Evolutionary conservation across 2,329 filamentous ascomycete species (phyloP), one percentile per base, ranked within the genome.

Genomic region (Talaromyces islandicus): DNA sequence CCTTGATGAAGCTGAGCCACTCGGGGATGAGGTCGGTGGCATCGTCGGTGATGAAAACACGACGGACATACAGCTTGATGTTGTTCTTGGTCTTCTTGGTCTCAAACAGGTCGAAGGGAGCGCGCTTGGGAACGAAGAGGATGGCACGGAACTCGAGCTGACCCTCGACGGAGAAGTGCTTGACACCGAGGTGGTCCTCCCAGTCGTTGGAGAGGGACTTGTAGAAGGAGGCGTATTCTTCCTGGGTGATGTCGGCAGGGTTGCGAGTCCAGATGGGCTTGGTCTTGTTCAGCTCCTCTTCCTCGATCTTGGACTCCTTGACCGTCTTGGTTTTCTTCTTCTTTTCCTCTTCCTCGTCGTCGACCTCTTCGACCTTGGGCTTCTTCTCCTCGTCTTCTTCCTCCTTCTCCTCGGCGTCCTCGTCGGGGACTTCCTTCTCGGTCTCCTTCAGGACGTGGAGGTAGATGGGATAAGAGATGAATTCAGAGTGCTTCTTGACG

Each of bases 21-120:
- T 99, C 94, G 63, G 94, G 94, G 68, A 99, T 95, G 81, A 99
- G 89, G 78, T 99, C 94, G 71, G 94, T 97, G 71, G 94, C 94
- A 79, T 99, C 94, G 70, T 99, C 94, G 64, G 94, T 99, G 85
- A 99, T 99, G 90, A 99, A 99, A 80, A 99, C 94, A 78, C 94
- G 94, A 79, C 94, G 93, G 75, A 99, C 94, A 83, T 99, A 99
- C 72, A 99, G 89, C 89, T 99, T 99, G 88, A 99, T 97, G 90
- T 99, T 99, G 90, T 97, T 99, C 92, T 99, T 99, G 77, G 93
- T 97, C 90, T 97, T 96, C 91, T 99, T 99, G 78, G 93, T 97
- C 90, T 99, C 94, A 79, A 99, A 99, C 65, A 99, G 90, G 76
- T 99, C 94, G 80, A 99, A 99, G 72, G 94, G 94, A 80, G 94